Base-by-base conservation (phyloP, 768 basidiomycete genomes). In the Rhizopogon vulgaris region DNA sequence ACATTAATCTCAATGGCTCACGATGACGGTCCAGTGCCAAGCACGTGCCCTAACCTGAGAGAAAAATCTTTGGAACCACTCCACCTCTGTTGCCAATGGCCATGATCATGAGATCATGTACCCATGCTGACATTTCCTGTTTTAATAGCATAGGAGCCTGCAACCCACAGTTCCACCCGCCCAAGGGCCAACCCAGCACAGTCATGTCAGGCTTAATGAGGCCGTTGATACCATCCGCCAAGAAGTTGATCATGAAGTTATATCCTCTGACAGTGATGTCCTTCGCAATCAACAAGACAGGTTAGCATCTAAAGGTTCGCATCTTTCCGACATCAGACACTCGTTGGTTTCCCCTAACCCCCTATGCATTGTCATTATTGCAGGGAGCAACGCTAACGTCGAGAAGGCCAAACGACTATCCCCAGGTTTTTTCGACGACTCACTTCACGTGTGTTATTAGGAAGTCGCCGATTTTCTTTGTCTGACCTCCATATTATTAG, bases 281-380 rank as follows among this genome's bases (percentile, higher is more conserved):
- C 74, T 87, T 59, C 79, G 90, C 51, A 76, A 72, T 28, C 90
- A 95, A 70, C 75, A 90, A 47, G 94, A 96, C 58, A 95, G 97
- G 52, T 89, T 84, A 64, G 94, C 97, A 70, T 75, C 74, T 6
- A 94, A 93, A 78, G 80, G 95, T 94, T 57, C 52, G 84, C 75
- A 22, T 18, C 36, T 17, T 28, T 41, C 41, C 38, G 39, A 41
- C 15, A 6, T 24, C 7, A 24, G 28, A 3, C 15, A 34, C 11
- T 18, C 11, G 22, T 42, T 53, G n/a, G 27, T 49, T 41, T 24
- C 5, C 22, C 22, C 22, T 22, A 1, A 22, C 22, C 22, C 1
- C 3, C 22, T 22, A 22, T 3, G 22, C 22, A 22, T 22, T 22
- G 22, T 22, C 22, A 22, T 22, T 22, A 22, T 22, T 22, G 22